These are phyloP conservation scores for Triangularia setosa DNA, from an alignment of 2,329 filamentous ascomycete species.

Conservation along the genomic window DNA sequence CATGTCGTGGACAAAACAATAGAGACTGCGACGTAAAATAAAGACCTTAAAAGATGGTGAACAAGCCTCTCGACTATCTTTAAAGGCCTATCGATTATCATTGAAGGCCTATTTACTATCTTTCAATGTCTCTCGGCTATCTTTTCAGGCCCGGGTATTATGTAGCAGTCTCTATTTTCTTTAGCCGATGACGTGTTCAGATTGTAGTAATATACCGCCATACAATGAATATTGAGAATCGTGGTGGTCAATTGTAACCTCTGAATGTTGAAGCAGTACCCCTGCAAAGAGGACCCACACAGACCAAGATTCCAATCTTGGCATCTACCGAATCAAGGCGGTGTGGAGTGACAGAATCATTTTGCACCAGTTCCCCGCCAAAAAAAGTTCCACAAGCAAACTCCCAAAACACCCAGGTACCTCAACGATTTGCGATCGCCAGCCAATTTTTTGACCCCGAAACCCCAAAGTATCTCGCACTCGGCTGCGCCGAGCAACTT, in stretches of 20 bases:
- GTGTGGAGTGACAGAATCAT: conserved; percentile 20
- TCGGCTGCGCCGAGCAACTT: conserved; percentile 18
- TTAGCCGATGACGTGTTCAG: too few relatives aligned
- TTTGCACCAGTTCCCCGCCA: conserved; percentile 23
- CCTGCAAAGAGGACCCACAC: neutral
- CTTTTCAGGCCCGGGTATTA: too few relatives aligned
- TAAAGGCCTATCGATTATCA: too few relatives aligned
- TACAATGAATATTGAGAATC: too few relatives aligned
- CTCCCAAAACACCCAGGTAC: neutral
- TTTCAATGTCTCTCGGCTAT: too few relatives aligned
- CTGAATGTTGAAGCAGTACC: neutral
- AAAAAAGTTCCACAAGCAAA: conserved; percentile 12
- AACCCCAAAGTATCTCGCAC: neutral
- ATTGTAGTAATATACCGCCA: too few relatives aligned
- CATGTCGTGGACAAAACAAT: too few relatives aligned
- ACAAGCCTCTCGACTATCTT: too few relatives aligned
- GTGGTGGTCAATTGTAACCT: neutral
- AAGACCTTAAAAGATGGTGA: too few relatives aligned
- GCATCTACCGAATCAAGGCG: conserved; percentile 9
- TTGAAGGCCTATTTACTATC: too few relatives aligned
- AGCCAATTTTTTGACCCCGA: neutral
- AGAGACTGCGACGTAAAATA: too few relatives aligned
- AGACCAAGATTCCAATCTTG: neutral
- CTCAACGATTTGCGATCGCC: neutral
- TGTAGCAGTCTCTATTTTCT: too few relatives aligned